phyloP scores from a whole-genome alignment of 345 rosid genomes.

The Erodium maritimum region DNA sequence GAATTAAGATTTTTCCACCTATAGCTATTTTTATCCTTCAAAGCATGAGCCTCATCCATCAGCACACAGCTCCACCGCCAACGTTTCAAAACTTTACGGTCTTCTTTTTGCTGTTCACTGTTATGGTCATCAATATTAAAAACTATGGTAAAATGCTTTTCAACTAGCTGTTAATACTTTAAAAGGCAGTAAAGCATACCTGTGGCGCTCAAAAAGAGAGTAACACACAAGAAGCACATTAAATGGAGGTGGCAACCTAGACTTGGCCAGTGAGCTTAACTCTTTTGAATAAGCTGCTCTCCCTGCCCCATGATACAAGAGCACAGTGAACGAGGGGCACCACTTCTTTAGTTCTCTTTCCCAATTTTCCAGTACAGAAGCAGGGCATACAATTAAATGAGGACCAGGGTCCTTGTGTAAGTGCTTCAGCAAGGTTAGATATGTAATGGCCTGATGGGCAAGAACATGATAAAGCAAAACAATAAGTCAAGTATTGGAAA shows the following conservation, averaged over 20 bases:
- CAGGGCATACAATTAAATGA: slow-evolving; percentile 94
- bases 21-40: slow-evolving; percentile 89
- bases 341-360: slow-evolving; percentile 92
- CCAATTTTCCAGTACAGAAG: slow-evolving; percentile 96
- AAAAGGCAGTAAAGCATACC: slow-evolving; percentile 35
- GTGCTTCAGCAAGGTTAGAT: slow-evolving; percentile 62
- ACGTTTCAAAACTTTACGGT: slow-evolving; percentile 72
- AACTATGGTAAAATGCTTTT: too few relatives aligned
- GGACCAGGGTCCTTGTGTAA: slow-evolving; percentile 86
- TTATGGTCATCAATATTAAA: slow-evolving; percentile 18
- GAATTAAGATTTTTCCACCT: slow-evolving; percentile 97
- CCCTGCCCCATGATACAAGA: slow-evolving; percentile 75
- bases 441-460: slow-evolving; percentile 66
- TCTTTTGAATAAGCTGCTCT: slow-evolving; percentile 77
- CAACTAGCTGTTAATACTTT: not conserved
- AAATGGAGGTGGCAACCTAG: slow-evolving; percentile 81
- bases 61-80: slow-evolving; percentile 97
- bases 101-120: slow-evolving; percentile 96
- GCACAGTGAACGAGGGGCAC: slow-evolving; percentile 93
- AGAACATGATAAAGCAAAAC: slow-evolving; percentile 1
- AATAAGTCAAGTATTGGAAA: not conserved
- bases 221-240: slow-evolving; percentile 93
- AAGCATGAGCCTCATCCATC: slow-evolving; percentile 99
- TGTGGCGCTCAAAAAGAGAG: slow-evolving; percentile 91
- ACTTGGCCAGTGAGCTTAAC: slow-evolving; percentile 60